Conservation (phyloP, 2,329 filamentous ascomycete species). For the Ceratocystis cubensis region DNA sequence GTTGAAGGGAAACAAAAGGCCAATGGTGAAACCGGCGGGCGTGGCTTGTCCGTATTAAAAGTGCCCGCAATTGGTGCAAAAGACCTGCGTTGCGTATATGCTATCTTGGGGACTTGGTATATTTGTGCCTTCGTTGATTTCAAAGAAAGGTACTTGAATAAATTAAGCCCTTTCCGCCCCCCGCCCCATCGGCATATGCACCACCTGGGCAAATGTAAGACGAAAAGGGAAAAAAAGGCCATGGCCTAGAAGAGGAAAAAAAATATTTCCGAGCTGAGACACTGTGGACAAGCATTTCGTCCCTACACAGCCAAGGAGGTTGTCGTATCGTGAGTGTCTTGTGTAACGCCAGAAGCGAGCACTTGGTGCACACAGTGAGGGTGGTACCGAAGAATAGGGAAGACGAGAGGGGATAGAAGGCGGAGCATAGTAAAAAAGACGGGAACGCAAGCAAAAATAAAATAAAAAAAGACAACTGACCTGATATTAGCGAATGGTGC, state of each 20-base stretch:
- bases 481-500: background rate
- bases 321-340: background rate
- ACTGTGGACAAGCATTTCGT: background rate
- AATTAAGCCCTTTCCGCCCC: background rate
- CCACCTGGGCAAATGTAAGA: background rate
- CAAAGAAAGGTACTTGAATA: background rate
- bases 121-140: background rate
- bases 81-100: background rate
- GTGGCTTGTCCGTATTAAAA: background rate
- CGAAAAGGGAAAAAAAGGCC: background rate
- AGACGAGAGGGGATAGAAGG: too few relatives aligned
- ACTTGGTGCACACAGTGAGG: background rate
- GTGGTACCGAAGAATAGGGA: too few relatives aligned
- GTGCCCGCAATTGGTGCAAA: background rate
- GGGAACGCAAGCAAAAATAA: background rate
- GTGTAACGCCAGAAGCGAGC: conserved; percentile 9
- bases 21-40: background rate
- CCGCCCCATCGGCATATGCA: background rate
- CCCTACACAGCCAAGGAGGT: background rate
- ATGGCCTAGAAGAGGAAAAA: background rate
- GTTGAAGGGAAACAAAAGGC: background rate
- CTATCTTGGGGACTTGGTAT: too few relatives aligned
- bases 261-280: conserved; percentile 5
- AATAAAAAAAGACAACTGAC: background rate
- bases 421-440: background rate